phyloP scores from a whole-genome alignment of 2,329 filamentous ascomycete genomes.

The Myriosclerotinia scirpicola region DNA sequence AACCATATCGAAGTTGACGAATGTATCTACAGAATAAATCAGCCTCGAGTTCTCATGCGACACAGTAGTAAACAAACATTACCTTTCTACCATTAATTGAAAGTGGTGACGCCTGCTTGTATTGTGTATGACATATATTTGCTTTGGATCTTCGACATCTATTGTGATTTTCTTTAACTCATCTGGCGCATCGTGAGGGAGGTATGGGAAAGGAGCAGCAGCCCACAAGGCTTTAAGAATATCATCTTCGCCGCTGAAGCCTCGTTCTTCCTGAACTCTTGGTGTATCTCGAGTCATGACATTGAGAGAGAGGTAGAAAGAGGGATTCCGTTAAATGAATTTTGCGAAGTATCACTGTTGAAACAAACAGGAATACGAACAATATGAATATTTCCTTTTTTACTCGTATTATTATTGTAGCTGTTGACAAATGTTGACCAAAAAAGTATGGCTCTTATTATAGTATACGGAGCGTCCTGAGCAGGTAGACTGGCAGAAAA shows the following conservation, averaged over 20 bases:
- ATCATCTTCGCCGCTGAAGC: slow-evolving; percentile 32
- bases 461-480: too few relatives aligned
- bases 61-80: slow-evolving; percentile 3
- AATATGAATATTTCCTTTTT: not conserved
- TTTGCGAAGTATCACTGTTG: not conserved
- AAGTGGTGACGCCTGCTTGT: slow-evolving; percentile 63
- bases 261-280: slow-evolving; percentile 31
- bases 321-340: not conserved
- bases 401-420: slow-evolving; percentile 5
- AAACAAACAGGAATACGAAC: slow-evolving; percentile 4
- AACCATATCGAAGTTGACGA: slow-evolving; percentile 79
- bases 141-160: slow-evolving; percentile 60
- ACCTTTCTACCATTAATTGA: slow-evolving; percentile 66
- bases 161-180: slow-evolving; percentile 57
- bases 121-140: slow-evolving; percentile 60
- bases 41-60: slow-evolving; percentile 15
- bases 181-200: slow-evolving; percentile 60
- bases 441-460: too few relatives aligned
- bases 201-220: slow-evolving; percentile 56
- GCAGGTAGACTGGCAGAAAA: not conserved
- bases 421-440: not conserved
- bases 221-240: slow-evolving; percentile 61
- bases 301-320: slow-evolving; percentile 35
- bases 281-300: slow-evolving; percentile 52
- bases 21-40: slow-evolving; percentile 61